These are phyloP conservation scores for Trifolium subterraneum DNA, from an alignment of 306 rosid genomes.

Conservation along the genomic window DNA sequence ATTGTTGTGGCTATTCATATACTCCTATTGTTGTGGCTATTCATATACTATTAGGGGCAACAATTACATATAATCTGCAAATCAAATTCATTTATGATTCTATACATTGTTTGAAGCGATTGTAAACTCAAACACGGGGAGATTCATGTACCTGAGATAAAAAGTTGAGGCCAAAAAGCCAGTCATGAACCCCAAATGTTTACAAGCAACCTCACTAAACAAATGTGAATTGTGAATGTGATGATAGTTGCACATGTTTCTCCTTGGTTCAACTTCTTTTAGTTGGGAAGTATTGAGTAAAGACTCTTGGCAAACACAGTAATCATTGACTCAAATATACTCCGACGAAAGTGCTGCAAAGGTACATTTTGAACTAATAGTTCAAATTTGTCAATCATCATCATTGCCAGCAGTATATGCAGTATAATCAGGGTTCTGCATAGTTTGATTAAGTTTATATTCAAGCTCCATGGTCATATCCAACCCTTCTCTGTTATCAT, in stretches of 20 bases:
- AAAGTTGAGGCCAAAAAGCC: neutral
- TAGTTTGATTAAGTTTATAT: slow-evolving; percentile 15
- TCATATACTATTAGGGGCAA: neutral
- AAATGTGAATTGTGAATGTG: too few species aligned
- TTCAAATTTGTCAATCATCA: neutral
- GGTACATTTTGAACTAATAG: slow-evolving; percentile 3
- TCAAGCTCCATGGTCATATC: slow-evolving; percentile 5
- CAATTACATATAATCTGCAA: neutral
- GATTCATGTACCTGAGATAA: neutral
- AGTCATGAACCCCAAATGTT: neutral
- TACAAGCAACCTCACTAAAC: neutral
- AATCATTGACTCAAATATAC: neutral
- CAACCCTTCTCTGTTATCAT: neutral
- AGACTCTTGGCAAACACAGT: neutral
- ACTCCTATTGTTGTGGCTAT: neutral
- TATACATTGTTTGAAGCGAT: slow-evolving; percentile 5
- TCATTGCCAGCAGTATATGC: slow-evolving; percentile 3
- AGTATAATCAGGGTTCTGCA: slow-evolving; percentile 5
- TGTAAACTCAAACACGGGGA: neutral
- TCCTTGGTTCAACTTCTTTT: slow-evolving; percentile 13
- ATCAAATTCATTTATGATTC: slow-evolving; percentile 3
- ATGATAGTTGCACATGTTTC: slow-evolving; percentile 15
- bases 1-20: neutral
- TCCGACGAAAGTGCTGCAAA: neutral
- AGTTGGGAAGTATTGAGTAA: neutral